Evolutionary conservation across 306 rosid genomes (phyloP).

Genomic region (Argentina anserina): DNA sequence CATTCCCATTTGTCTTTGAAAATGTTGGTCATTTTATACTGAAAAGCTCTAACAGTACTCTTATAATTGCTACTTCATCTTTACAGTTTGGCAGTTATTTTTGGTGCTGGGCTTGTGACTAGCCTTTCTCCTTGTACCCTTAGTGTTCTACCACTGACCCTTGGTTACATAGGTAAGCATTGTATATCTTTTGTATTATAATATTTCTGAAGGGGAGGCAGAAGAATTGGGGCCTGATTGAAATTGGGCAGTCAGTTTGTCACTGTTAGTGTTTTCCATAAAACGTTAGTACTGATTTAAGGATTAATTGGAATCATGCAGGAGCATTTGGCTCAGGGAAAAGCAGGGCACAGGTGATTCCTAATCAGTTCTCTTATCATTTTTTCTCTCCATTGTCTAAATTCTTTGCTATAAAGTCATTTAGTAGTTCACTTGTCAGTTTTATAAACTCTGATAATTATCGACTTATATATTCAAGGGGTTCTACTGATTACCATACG

Average conservation of each 20-base stretch:
- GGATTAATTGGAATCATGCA: slow-evolving; percentile 31
- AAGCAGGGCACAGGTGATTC: slow-evolving; percentile 71
- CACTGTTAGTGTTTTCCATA: neutral
- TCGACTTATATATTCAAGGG: neutral
- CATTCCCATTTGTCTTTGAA: neutral
- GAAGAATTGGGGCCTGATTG: neutral
- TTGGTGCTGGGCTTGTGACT: slow-evolving; percentile 97
- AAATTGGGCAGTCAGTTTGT: neutral
- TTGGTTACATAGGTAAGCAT: slow-evolving; percentile 90
- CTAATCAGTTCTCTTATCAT: slow-evolving; percentile 11
- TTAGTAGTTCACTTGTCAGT: slow-evolving; percentile 4
- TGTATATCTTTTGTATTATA: neutral
- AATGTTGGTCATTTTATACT: neutral
- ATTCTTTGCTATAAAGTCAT: neutral
- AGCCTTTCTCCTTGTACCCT: slow-evolving; percentile 97
- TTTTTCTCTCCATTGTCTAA: slow-evolving; percentile 3
- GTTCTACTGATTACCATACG: too few relatives aligned
- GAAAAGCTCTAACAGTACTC: neutral
- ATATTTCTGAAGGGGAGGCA: slow-evolving; percentile 8
- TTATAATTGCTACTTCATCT: slow-evolving; percentile 25
- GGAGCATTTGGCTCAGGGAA: slow-evolving; percentile 96
- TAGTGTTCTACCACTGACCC: slow-evolving; percentile 89
- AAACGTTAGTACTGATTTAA: slow-evolving; percentile 22
- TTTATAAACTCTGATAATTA: neutral
- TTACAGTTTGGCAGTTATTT: slow-evolving; percentile 84